Evolutionary conservation across 1,284 basidiomycete species (phyloP).

Genomic region (Kwoniella shivajii): DNA sequence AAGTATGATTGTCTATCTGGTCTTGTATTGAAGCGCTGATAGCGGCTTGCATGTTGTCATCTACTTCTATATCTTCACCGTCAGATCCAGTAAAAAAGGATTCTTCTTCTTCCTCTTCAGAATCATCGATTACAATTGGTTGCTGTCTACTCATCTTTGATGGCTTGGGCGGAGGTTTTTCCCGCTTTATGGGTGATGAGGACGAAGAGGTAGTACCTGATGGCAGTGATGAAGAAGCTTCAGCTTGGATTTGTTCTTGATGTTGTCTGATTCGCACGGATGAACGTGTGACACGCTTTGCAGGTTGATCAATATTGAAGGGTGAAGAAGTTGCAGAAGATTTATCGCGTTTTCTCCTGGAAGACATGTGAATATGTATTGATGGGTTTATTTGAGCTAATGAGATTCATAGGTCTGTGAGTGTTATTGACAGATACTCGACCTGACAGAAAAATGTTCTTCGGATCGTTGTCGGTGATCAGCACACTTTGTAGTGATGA

Average conservation of each 20-base stretch:
- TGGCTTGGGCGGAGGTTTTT: background rate
- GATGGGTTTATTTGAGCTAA: no score
- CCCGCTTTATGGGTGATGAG: background rate
- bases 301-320: background rate
- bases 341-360: background rate
- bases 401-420: no score
- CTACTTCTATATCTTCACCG: constrained; percentile 2
- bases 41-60: constrained; percentile 14
- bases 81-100: background rate
- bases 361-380: no score
- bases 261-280: background rate
- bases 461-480: no score
- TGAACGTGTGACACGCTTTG: background rate
- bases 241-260: background rate
- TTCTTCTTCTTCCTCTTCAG: background rate
- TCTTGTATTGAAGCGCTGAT: constrained; percentile 6
- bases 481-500: no score
- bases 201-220: background rate
- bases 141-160: background rate
- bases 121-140: background rate
- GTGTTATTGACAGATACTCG: no score
- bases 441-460: no score
- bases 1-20: background rate
- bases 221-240: background rate
- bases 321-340: background rate